Evolutionary conservation across 2,329 filamentous ascomycete species (phyloP).

Genomic region (Trichoderma harzianum): DNA sequence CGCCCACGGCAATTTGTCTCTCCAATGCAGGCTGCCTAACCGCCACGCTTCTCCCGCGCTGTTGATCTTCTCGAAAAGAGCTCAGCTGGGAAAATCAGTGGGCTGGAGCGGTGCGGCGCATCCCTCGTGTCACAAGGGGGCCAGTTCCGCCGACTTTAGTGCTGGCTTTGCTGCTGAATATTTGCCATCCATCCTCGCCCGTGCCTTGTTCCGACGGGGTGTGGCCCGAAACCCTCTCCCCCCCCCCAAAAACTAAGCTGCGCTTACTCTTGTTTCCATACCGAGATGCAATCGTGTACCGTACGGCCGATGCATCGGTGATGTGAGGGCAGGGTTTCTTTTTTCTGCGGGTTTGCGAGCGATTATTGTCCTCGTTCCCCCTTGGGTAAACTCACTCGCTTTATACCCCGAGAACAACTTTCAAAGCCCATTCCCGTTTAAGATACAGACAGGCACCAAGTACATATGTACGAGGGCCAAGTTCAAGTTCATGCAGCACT

Average conservation of each 20-base stretch:
- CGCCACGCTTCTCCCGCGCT: background rate
- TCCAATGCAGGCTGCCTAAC: background rate
- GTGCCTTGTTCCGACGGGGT: background rate
- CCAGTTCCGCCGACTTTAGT: background rate
- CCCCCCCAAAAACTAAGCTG: background rate
- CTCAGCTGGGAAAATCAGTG: background rate
- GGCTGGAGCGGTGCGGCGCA: background rate
- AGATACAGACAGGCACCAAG: background rate
- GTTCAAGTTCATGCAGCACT: background rate
- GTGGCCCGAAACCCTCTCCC: background rate
- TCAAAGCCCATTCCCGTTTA: background rate
- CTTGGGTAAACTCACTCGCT: background rate
- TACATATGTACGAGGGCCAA: background rate
- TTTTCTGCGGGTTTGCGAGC: background rate
- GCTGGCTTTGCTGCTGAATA: background rate
- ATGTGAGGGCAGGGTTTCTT: background rate
- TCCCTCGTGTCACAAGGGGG: background rate
- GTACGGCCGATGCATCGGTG: background rate
- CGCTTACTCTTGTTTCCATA: conserved; percentile 8
- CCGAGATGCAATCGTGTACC: background rate
- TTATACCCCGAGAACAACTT: background rate
- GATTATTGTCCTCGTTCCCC: background rate
- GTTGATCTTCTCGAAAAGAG: conserved; percentile 5
- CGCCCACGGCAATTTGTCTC: background rate
- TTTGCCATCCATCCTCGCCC: background rate